Conservation (phyloP, 2,329 filamentous ascomycete genomes). For the Ceratocystis harringtonii region DNA sequence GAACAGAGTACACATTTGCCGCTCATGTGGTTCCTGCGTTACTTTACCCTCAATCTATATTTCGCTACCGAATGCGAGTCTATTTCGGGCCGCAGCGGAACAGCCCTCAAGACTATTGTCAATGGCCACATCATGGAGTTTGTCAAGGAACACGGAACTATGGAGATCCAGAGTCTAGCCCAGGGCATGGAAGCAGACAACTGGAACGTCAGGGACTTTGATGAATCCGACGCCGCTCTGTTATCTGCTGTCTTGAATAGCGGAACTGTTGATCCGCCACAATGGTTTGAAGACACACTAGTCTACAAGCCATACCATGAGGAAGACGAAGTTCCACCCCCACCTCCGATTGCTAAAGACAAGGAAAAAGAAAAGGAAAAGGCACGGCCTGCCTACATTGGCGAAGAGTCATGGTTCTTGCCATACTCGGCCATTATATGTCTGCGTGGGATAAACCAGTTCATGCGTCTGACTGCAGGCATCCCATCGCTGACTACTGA, state of each 20-base stretch:
- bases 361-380: slow-evolving; percentile 44
- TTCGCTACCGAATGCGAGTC: slow-evolving; percentile 81
- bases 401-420: slow-evolving; percentile 72
- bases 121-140: slow-evolving; percentile 73
- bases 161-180: slow-evolving; percentile 58
- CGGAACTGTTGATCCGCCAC: slow-evolving; percentile 53
- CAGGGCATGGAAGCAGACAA: slow-evolving; percentile 66
- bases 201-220: slow-evolving; percentile 67
- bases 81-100: slow-evolving; percentile 64
- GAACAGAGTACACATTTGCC: slow-evolving; percentile 57
- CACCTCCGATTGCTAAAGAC: slow-evolving; percentile 33
- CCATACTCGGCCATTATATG: slow-evolving; percentile 72
- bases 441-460: slow-evolving; percentile 65
- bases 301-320: slow-evolving; percentile 38
- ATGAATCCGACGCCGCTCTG: slow-evolving; percentile 42
- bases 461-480: slow-evolving; percentile 65
- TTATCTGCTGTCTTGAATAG: slow-evolving; percentile 51
- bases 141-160: slow-evolving; percentile 54
- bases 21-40: slow-evolving; percentile 57
- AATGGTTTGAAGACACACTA: slow-evolving; percentile 48
- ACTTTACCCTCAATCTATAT: slow-evolving; percentile 67
- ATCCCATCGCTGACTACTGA: slow-evolving; percentile 84
- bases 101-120: slow-evolving; percentile 60
- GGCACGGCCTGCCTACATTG: slow-evolving; percentile 58
- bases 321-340: slow-evolving; percentile 24